phyloP scores from a whole-genome alignment of 2,329 filamentous ascomycete species.

The Penicillium brevicompactum region DNA sequence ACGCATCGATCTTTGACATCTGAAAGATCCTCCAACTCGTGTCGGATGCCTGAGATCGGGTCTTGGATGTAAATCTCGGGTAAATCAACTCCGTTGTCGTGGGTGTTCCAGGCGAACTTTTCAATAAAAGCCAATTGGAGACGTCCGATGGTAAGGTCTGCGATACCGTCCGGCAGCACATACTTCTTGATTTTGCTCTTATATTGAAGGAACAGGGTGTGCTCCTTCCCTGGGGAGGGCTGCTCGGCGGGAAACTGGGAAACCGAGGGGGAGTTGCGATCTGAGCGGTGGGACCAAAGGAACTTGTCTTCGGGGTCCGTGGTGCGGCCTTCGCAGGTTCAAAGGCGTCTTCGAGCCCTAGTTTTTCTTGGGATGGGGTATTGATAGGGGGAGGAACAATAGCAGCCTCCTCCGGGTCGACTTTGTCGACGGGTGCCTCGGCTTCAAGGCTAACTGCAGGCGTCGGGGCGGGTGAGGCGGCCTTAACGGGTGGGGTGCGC shows the following conservation, averaged over 20 bases:
- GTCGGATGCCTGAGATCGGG: conserved; percentile 89
- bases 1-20: conserved; percentile 96
- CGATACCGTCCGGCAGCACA: conserved; percentile 79
- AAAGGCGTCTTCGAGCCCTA: conserved; percentile 38
- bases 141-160: conserved; percentile 81
- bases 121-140: conserved; percentile 97
- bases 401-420: conserved; percentile 12
- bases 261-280: conserved; percentile 48
- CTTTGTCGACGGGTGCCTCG: conserved; percentile 36
- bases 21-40: conserved; percentile 88
- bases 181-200: conserved; percentile 98
- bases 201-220: conserved; percentile 94
- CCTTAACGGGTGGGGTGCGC: conserved; percentile 32
- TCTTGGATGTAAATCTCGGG: conserved; percentile 99
- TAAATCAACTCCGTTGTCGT: conserved; percentile 86
- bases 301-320: conserved; percentile 29
- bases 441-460: conserved; percentile 51
- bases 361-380: conserved; percentile 39
- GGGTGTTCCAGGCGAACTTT: conserved; percentile 98
- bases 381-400: conserved; percentile 64
- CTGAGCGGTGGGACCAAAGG: conserved; percentile 18
- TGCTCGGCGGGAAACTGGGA: conserved; percentile 61
- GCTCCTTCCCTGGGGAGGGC: conserved; percentile 75
- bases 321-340: conserved; percentile 36
- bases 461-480: conserved; percentile 31